Conservation (phyloP, 208 protist species). For the Leishmania arabica region DNA sequence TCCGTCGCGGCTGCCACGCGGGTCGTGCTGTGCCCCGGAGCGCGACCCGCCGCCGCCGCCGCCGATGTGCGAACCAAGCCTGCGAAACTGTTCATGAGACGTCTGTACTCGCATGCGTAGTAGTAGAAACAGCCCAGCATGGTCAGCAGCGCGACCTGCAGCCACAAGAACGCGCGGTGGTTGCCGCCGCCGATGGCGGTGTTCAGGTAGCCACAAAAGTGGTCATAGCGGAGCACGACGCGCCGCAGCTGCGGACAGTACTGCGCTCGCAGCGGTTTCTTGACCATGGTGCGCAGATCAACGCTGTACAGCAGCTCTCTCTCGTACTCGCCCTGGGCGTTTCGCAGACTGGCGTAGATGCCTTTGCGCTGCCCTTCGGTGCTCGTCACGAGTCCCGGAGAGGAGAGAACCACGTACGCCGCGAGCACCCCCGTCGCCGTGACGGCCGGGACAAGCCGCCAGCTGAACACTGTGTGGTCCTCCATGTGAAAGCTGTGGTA, state of each 20-base stretch:
- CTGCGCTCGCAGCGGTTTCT: constrained; percentile 83
- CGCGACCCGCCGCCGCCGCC: background rate
- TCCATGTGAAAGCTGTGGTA: constrained; percentile 30
- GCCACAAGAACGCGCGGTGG: constrained; percentile 58
- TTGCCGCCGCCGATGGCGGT: constrained; percentile 80
- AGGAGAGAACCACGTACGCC: constrained; percentile 23
- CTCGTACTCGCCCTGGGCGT: constrained; percentile 45
- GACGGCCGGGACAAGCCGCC: constrained; percentile 35
- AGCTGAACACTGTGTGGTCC: constrained; percentile 11
- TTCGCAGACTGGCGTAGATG: constrained; percentile 66
- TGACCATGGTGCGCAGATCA: constrained; percentile 63
- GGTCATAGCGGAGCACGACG: constrained; percentile 78
- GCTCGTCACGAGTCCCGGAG: constrained; percentile 40
- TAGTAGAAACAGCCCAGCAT: constrained; percentile 35
- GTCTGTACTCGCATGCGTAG: constrained; percentile 32
- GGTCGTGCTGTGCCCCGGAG: background rate
- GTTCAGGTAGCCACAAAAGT: constrained; percentile 69
- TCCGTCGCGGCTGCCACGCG: background rate
- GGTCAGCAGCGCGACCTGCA: constrained; percentile 34
- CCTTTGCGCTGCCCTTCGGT: constrained; percentile 51
- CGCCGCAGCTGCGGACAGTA: constrained; percentile 55
- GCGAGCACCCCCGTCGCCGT: constrained; percentile 19
- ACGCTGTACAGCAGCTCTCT: constrained; percentile 47
- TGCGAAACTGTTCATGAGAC: constrained; percentile 13
- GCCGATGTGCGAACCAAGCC: background rate